Evolutionary conservation across 352 stramenopile species (phyloP).

Genomic region (Phytopythium sindhum): DNA sequence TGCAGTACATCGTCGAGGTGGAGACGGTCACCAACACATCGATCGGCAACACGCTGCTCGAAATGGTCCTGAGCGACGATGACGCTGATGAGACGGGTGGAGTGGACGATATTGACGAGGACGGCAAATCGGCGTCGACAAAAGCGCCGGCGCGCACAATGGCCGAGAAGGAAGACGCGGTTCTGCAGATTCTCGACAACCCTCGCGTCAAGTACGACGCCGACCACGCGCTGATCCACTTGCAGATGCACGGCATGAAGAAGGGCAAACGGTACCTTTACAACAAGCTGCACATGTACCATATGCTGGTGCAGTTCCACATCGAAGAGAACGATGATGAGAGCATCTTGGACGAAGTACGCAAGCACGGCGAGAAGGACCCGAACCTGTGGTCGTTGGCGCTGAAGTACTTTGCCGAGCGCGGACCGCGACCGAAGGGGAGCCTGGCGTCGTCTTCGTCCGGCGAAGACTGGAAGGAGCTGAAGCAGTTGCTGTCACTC

Average conservation of each 20-base stretch:
- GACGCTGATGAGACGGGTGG: slow-evolving; percentile 16
- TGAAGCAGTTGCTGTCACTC: slow-evolving; percentile 72
- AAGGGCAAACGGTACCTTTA: slow-evolving; percentile 92
- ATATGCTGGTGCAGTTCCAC: slow-evolving; percentile 94
- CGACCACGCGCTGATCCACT: slow-evolving; percentile 91
- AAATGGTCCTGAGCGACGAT: slow-evolving; percentile 85
- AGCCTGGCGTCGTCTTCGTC: slow-evolving; percentile 24
- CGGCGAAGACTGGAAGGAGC: slow-evolving; percentile 74
- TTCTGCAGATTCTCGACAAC: slow-evolving; percentile 89
- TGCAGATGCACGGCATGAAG: slow-evolving; percentile 91
- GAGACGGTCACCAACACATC: slow-evolving; percentile 86
- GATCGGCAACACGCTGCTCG: slow-evolving; percentile 87
- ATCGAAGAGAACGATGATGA: slow-evolving; percentile 91
- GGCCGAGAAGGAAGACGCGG: slow-evolving; percentile 76
- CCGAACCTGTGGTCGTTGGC: slow-evolving; percentile 89
- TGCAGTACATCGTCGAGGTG: slow-evolving; percentile 89
- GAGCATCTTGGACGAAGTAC: slow-evolving; percentile 87
- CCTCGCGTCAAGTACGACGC: slow-evolving; percentile 89
- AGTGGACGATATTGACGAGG: slow-evolving; percentile 9
- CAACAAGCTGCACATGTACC: slow-evolving; percentile 93
- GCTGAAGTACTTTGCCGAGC: slow-evolving; percentile 88
- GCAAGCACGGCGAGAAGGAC: slow-evolving; percentile 87
- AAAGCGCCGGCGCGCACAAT: slow-evolving; percentile 23
- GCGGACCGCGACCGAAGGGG: slow-evolving; percentile 67
- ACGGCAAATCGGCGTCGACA: slow-evolving; percentile 9